Evolutionary conservation across 768 basidiomycete genomes (phyloP), one percentile per base, ranked within the genome.

Genomic region (Boletus rubescentipes): DNA sequence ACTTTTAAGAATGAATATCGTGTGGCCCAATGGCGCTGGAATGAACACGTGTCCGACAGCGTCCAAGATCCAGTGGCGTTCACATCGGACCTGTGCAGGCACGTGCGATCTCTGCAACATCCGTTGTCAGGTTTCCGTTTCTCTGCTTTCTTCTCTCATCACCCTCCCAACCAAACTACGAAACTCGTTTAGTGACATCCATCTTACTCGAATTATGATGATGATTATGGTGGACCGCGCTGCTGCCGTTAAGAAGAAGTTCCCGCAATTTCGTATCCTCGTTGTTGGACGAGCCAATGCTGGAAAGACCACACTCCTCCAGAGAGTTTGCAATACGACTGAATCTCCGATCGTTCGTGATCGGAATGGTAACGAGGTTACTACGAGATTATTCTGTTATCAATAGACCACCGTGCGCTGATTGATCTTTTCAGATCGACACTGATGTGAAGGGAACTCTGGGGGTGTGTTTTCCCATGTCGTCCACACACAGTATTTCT

Each of bases 251-350:
- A 60, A 21, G 35, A 0, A 39, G 9, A 43, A 20, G 32, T 43
- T 55, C 36, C 26, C 18, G 3, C 69, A 61, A 38, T 76, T 77
- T 41, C 69, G 76, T 4, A 66, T 76, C 29, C 72, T 77, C 43
- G 59, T 75, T 15, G 72, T 77, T n/a, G 76, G 76, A 5, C 66
- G 70, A 47, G 70, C 72, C 3, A 75, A 75, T 47, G 67, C 73
- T 1, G 75, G 75, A 0, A 77, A 77, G 55, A 77, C 74, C 0
- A 77, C 76, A 0, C 61, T 77, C 20, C 61, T 75, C 16, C 65
- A 74, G 58, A 68, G 65, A 44, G 66, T 77, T 9, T 75, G 74
- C 58, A 66, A 70, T 49, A 67, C 71, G 7, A 65, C 54, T 1
- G 70, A 74, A 9, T 62, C 68, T 4, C 73, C 73, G 0, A 61